Evolutionary conservation across 2,329 filamentous ascomycete species (phyloP), one percentile per base, ranked within the genome.

Genomic region (Magnaporthales sp.): DNA sequence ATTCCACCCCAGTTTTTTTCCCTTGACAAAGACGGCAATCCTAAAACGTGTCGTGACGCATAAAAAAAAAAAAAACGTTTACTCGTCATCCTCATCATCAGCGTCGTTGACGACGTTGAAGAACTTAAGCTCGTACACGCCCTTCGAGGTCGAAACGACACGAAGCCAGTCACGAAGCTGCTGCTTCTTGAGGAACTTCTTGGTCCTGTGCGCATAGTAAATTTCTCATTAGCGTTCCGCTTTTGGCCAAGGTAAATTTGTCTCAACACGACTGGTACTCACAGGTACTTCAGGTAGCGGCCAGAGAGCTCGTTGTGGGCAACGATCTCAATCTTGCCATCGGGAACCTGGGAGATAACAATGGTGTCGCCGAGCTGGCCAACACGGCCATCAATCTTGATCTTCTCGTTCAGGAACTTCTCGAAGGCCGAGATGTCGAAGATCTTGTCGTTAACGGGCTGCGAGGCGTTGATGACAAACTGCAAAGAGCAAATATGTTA

Each of bases 111-210:
- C 94, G 79, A 99, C 93, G 88, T 99, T 99, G 93, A 96, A 99
- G 93, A 99, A 99, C 87, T 96, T 93, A 83, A 99, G 91, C 88
- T 97, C 93, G 87, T 99, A 99, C 73, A 97, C 93, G 80, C 95
- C 94, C 86, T 94, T 94, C 81, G 91, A 93, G 80, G 94, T 98
- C 75, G 93, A 96, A 78, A 99, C 95, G 76, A 99, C 94, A 77
- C 95, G 93, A 79, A 99, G 91, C 95, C 95, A 99, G 88, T 99
- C 95, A 85, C 95, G 92, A 80, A 99, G 92, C 89, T 98, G 94
- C 88, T 97, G 92, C 92, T 99, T 99, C 93, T 99, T 99, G 83
- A 99, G 91, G 91, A 97, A 99, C 89, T 99, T 99, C 92, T 99
- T 99, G 82, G 95, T 99, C 81, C 92, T 96, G 73, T 51, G 22